Base-by-base conservation (phyloP, 2,329 filamentous ascomycete species). In the Fusarium tjaetaba region DNA sequence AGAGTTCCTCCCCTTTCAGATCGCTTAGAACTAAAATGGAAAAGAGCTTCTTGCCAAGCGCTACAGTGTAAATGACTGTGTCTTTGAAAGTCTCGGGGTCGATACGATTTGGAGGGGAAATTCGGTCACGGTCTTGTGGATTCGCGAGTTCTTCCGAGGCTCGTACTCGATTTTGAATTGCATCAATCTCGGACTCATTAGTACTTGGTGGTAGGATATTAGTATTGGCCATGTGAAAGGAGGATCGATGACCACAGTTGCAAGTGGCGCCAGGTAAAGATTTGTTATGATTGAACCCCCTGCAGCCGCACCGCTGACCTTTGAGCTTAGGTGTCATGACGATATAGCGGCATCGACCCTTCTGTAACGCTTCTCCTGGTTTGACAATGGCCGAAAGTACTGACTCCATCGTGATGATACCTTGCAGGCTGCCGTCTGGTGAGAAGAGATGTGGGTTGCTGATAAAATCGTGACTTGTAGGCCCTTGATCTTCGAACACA, bases 21-120 rank as follows among this genome's bases (percentile, higher is more conserved):
- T 8, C 24, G 1, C 18, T 22, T 18, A 53, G 6, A 4, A 53
- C 11, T 22, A 14, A 38, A 8, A 26, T 53, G n/a, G n/a, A 36
- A 2, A 53, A 26, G 0, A 38, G 49, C 5, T 38, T 53, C 32
- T 26, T 53, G 7, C 34, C 18, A 15, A 3, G 4, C 18, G 4
- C 24, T 34, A 18, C 4, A 11, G 22, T 51, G 15, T 51, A 51
- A 51, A 51, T n/a, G 22, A 51, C 14, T 11, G 8, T 24, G n/a
- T 16, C 6, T 24, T 6, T 34, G 30, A 34, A n/a, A 18, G 4
- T 5, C 22, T 5, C 30, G 15, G 22, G 3, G 15, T 51, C 13
- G 7, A 51, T 34, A 11, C 15, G 2, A 0, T 16, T 34, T 0
- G 15, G 15, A n/a, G n/a, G n/a, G n/a, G n/a, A n/a, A n/a, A n/a